Evolutionary conservation across 2,329 filamentous ascomycete genomes (phyloP).

Genomic region (Penicillium sp.): DNA sequence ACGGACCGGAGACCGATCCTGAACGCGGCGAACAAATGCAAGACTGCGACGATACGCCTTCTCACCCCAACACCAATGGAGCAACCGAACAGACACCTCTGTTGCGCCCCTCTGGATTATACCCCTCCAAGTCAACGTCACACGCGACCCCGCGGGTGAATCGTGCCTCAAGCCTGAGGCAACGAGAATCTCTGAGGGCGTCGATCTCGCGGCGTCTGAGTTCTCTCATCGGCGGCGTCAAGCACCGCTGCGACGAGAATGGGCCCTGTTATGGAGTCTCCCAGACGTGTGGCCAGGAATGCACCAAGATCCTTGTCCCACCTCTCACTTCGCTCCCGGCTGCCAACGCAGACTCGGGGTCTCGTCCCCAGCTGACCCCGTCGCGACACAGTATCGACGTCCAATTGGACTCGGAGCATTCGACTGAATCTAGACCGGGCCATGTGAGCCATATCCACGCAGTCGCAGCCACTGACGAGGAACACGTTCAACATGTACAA

Average conservation of each 20-base stretch:
- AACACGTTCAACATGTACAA: constrained; percentile 13
- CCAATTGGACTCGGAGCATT: constrained; percentile 13
- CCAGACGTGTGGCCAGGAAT: constrained; percentile 56
- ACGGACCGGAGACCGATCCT: constrained; percentile 28
- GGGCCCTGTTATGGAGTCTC: constrained; percentile 58
- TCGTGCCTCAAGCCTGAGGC: constrained; percentile 12
- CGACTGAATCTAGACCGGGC: not conserved
- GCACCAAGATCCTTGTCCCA: constrained; percentile 44
- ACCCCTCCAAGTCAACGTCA: constrained; percentile 20
- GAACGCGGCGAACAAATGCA: constrained; percentile 25
- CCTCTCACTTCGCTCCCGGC: constrained; percentile 6
- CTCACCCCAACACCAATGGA: constrained; percentile 2
- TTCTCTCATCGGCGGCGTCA: constrained; percentile 45
- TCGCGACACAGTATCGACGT: constrained; percentile 15
- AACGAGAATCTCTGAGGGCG: constrained; percentile 30
- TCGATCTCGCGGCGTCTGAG: constrained; percentile 40
- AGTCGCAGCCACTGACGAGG: constrained; percentile 2
- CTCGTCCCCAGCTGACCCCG: constrained; percentile 9
- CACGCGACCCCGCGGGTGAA: constrained; percentile 13
- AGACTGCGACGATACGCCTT: constrained; percentile 14
- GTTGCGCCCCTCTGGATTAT: constrained; percentile 11
- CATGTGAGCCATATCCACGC: not conserved
- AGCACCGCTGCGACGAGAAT: constrained; percentile 50
- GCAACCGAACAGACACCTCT: constrained; percentile 29
- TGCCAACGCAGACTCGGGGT: constrained; percentile 11